Percentiles rank a stretch among this genome's conserved stretches.
phyloP scores from a whole-genome alignment of 441 rosid species.

The Bocquillonia castaneifolia region DNA sequence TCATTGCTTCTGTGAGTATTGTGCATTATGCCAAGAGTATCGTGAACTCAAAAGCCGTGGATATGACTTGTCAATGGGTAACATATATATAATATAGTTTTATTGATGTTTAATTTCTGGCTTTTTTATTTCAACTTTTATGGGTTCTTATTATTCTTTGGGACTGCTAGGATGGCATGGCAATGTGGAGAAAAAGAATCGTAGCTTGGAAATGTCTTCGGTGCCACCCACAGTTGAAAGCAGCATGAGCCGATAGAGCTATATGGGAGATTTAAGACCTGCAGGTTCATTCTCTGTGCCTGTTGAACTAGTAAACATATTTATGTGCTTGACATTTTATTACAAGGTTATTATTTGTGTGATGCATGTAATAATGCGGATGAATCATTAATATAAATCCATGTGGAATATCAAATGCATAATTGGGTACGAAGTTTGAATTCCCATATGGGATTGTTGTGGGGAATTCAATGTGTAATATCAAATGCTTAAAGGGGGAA shows the following conservation, averaged over 20 bases:
- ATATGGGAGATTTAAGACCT: background rate
- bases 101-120: background rate
- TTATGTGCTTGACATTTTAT: no score
- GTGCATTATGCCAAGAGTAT: constrained; percentile 51
- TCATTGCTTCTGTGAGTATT: constrained; percentile 44
- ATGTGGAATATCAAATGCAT: no score
- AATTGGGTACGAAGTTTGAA: no score
- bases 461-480: no score
- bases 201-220: constrained; percentile 38
- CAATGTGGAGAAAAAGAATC: constrained; percentile 49
- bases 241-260: constrained; percentile 43
- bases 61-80: constrained; percentile 37
- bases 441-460: no score
- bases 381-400: background rate
- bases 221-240: constrained; percentile 36
- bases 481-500: no score
- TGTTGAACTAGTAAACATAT: background rate
- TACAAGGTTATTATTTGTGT: background rate
- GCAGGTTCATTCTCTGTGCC: no score
- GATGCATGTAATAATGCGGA: background rate
- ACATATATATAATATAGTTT: background rate
- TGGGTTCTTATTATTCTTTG: background rate
- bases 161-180: constrained; percentile 74
- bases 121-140: background rate
- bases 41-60: constrained; percentile 46